phyloP scores from a whole-genome alignment of 1,284 basidiomycete genomes.

The Irpex lacteus region DNA sequence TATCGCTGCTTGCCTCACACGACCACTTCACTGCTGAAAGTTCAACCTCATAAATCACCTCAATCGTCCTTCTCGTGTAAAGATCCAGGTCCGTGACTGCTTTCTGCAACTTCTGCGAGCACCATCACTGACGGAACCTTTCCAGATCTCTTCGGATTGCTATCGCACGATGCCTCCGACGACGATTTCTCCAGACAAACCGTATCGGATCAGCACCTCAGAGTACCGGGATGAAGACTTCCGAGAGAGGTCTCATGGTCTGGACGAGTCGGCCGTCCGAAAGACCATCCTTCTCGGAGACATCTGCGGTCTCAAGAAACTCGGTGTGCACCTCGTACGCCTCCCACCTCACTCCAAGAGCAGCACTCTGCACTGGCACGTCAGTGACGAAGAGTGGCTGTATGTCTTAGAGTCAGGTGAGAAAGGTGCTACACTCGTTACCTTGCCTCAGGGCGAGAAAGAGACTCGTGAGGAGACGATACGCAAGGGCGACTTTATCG shows the following conservation, averaged over 20 bases:
- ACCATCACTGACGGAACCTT: background rate
- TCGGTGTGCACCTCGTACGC: constrained; percentile 26
- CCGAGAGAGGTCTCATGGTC: background rate
- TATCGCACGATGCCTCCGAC: background rate
- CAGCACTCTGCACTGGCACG: constrained; percentile 27
- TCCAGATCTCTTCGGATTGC: background rate
- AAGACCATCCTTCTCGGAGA: constrained; percentile 24
- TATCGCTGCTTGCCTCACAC: too few relatives aligned
- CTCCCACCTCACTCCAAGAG: constrained; percentile 22
- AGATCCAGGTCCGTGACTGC: background rate
- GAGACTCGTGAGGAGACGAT: constrained; percentile 20
- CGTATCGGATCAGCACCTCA: background rate
- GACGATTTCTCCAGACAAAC: background rate
- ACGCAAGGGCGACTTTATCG: constrained; percentile 26
- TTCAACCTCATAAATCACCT: background rate
- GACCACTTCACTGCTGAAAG: background rate
- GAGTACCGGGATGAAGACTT: background rate
- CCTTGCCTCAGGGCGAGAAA: constrained; percentile 14
- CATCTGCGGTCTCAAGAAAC: constrained; percentile 22
- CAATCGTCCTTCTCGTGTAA: background rate
- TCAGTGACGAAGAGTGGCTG: constrained; percentile 27
- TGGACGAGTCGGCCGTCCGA: constrained; percentile 18
- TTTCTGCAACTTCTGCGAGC: background rate
- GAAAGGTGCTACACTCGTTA: constrained; percentile 17
- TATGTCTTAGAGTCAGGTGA: constrained; percentile 27